A percentile compares a stretch with the other conserved stretches of the same genome.
Conservation (phyloP, 1,284 basidiomycete species). For the Kalmanozyma brasiliensis region DNA sequence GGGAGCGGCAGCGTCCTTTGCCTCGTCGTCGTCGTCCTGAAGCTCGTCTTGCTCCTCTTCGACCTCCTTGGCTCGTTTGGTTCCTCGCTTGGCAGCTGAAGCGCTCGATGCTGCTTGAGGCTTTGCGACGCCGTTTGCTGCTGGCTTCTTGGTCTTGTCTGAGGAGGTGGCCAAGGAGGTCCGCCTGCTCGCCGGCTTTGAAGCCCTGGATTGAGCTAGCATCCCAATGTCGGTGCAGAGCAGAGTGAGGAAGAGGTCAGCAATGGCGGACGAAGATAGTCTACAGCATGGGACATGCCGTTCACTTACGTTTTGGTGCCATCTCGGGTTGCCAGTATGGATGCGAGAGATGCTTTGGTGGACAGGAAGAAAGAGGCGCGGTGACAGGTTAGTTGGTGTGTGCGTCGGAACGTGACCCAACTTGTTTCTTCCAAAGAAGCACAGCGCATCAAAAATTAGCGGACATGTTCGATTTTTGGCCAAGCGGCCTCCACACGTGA, state of each 20-base stretch:
- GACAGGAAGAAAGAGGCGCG: neutral
- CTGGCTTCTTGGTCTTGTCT: slow-evolving; percentile 17
- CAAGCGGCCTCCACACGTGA: slow-evolving; percentile 40
- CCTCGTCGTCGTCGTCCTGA: slow-evolving; percentile 28
- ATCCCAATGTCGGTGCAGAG: neutral
- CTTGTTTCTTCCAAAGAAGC: slow-evolving; percentile 20
- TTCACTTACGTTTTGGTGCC: slow-evolving; percentile 28
- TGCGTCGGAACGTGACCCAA: slow-evolving; percentile 11
- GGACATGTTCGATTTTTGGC: slow-evolving; percentile 17
- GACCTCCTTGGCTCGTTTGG: slow-evolving; percentile 38
- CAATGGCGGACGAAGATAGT: neutral
- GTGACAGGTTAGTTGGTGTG: neutral
- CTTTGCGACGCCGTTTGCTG: slow-evolving; percentile 15
- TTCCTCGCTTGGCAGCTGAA: slow-evolving; percentile 30
- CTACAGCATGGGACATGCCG: neutral
- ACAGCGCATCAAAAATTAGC: slow-evolving; percentile 10
- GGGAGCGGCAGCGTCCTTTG: slow-evolving; percentile 26
- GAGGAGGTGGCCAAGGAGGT: slow-evolving; percentile 14
- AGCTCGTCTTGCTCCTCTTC: slow-evolving; percentile 44
- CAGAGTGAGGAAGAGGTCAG: slow-evolving; percentile 8
- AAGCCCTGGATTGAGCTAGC: slow-evolving; percentile 21
- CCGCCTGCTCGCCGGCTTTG: slow-evolving; percentile 24
- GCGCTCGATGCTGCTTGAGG: slow-evolving; percentile 10
- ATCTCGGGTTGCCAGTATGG: slow-evolving; percentile 10
- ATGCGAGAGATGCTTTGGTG: neutral